Conservation (phyloP, 2,329 filamentous ascomycete genomes). For the Xylariaceae sp. region DNA sequence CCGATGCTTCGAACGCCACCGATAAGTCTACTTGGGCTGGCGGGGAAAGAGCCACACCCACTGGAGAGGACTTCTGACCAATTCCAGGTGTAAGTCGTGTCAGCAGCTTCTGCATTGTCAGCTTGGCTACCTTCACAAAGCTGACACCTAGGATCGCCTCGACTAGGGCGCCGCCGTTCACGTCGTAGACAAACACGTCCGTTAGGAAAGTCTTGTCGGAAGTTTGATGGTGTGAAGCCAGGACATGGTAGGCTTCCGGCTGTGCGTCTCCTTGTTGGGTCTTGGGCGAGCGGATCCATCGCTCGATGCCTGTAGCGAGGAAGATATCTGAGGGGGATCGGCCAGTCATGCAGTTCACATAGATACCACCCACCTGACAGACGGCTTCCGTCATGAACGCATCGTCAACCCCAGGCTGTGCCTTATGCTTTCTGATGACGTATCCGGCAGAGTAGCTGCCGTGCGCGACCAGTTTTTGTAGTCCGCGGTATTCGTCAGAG, state of each 20-base stretch:
- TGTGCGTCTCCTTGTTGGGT: conserved; percentile 1
- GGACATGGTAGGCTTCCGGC: conserved; percentile 39
- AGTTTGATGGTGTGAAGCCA: conserved; percentile 34
- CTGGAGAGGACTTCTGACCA: conserved; percentile 21
- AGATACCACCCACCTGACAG: conserved; percentile 48
- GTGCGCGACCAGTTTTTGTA: conserved; percentile 41
- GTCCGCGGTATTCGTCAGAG: conserved; percentile 42
- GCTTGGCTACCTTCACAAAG: conserved; percentile 40
- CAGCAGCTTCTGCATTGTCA: conserved; percentile 42
- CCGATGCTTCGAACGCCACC: not conserved
- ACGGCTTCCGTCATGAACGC: conserved; percentile 41
- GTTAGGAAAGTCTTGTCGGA: conserved; percentile 39
- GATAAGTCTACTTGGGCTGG: not conserved
- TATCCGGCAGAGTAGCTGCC: conserved; percentile 41
- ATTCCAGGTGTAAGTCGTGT: conserved; percentile 30
- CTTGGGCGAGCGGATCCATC: conserved; percentile 43
- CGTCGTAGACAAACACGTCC: conserved; percentile 47
- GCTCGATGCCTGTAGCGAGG: conserved; percentile 42
- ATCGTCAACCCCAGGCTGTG: conserved; percentile 19
- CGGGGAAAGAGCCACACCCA: not conserved
- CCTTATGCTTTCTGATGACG: conserved; percentile 24
- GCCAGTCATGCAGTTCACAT: conserved; percentile 46
- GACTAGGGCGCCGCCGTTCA: conserved; percentile 35
- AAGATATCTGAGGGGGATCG: conserved; percentile 39
- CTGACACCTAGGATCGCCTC: conserved; percentile 46